Evolutionary conservation across 306 rosid genomes (phyloP).

Genomic region (Quercus parvula): DNA sequence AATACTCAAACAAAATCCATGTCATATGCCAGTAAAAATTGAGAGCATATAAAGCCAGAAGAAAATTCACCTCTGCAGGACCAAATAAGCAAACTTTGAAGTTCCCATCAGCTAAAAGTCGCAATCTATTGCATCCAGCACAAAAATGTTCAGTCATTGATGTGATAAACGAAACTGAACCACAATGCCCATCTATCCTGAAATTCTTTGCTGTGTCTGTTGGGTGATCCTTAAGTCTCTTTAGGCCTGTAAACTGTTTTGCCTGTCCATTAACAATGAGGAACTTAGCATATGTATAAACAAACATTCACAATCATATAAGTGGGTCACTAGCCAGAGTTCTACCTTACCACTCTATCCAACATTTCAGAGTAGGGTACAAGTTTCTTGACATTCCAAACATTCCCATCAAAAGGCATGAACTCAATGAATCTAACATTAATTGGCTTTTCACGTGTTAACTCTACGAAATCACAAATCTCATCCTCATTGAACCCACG

Average conservation of each 20-base stretch:
- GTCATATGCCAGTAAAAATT: conserved; percentile 11
- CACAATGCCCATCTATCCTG: conserved; percentile 68
- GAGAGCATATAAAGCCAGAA: conserved; percentile 16
- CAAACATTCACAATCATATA: conserved; percentile 11
- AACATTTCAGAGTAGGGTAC: conserved; percentile 87
- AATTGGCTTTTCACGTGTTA: conserved; percentile 76
- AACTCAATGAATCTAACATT: conserved; percentile 92
- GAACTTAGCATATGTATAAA: conserved; percentile 12
- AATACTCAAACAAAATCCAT: not conserved
- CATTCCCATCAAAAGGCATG: conserved; percentile 99
- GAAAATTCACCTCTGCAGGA: conserved; percentile 76
- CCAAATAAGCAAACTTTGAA: conserved; percentile 96
- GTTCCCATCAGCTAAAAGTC: conserved; percentile 92
- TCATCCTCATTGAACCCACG: conserved; percentile 94
- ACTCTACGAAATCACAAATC: conserved; percentile 77
- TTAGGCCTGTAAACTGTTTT: conserved; percentile 44
- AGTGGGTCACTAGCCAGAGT: conserved; percentile 28
- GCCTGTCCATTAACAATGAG: conserved; percentile 41
- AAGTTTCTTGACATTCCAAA: conserved; percentile 96
- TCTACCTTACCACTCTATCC: conserved; percentile 97
- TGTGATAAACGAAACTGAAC: conserved; percentile 82
- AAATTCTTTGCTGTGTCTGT: conserved; percentile 94
- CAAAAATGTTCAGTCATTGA: conserved; percentile 98
- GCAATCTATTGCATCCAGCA: conserved; percentile 95
- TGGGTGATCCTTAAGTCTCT: conserved; percentile 74